Conservation (phyloP, 2,329 filamentous ascomycete genomes). For the Laburnicola sp. region DNA sequence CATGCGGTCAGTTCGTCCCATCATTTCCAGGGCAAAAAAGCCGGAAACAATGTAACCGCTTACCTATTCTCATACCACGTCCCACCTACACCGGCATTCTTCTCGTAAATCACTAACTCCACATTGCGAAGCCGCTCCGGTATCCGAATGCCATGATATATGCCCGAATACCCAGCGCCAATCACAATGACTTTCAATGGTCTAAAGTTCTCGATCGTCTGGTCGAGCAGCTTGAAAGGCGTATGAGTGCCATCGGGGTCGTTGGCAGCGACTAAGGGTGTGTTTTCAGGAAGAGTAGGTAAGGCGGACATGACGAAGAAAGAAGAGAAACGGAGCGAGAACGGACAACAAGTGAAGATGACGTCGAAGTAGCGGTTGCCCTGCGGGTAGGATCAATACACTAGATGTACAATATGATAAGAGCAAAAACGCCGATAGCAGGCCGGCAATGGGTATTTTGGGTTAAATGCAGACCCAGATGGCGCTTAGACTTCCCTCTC, state of each 20-base stretch:
- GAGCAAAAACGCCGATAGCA: not conserved
- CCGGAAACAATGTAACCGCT: not conserved
- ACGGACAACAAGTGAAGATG: not conserved
- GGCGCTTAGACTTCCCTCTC: slow-evolving; percentile 1
- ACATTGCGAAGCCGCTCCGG: slow-evolving; percentile 47
- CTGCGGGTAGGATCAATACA: slow-evolving; percentile 10
- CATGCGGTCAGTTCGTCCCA: not conserved
- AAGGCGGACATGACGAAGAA: slow-evolving; percentile 34
- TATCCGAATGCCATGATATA: slow-evolving; percentile 51
- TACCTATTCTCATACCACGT: slow-evolving; percentile 47
- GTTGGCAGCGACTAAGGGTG: slow-evolving; percentile 16
- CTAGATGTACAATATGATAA: slow-evolving; percentile 18
- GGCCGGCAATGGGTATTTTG: not conserved
- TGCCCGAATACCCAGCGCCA: slow-evolving; percentile 50
- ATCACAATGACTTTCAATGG: slow-evolving; percentile 51
- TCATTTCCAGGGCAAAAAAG: not conserved
- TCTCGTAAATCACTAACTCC: slow-evolving; percentile 49
- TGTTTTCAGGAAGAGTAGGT: slow-evolving; percentile 32
- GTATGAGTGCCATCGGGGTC: slow-evolving; percentile 2
- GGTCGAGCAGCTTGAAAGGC: slow-evolving; percentile 41
- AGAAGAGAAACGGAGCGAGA: not conserved
- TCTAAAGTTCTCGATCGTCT: slow-evolving; percentile 48
- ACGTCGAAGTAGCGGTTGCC: not conserved
- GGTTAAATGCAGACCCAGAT: not conserved
- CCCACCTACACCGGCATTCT: slow-evolving; percentile 48